phyloP scores from a whole-genome alignment of 2,329 filamentous ascomycete genomes.

The Fusarium sambucinum region DNA sequence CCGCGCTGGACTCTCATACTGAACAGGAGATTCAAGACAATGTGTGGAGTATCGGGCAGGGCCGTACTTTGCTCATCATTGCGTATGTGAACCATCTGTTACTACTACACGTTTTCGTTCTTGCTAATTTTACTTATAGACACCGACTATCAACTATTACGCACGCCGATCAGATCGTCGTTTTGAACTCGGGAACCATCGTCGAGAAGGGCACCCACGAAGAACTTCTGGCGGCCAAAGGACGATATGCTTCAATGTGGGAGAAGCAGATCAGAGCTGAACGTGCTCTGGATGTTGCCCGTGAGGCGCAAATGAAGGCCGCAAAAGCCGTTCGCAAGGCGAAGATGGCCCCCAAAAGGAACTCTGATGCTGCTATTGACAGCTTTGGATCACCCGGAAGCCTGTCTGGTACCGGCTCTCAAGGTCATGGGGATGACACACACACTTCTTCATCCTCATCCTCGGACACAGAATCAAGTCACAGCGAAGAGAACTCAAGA shows the following conservation, averaged over 20 bases:
- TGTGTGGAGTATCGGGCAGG: slow-evolving; percentile 82
- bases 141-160: slow-evolving; percentile 89
- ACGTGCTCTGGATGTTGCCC: slow-evolving; percentile 62
- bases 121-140: slow-evolving; percentile 53
- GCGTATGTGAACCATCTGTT: slow-evolving; percentile 68
- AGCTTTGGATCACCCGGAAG: slow-evolving; percentile 61
- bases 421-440: slow-evolving; percentile 52
- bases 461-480: slow-evolving; percentile 57
- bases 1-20: slow-evolving; percentile 89
- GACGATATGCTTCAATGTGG: slow-evolving; percentile 88
- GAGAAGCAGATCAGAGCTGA: slow-evolving; percentile 86
- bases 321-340: slow-evolving; percentile 60
- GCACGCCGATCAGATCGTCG: slow-evolving; percentile 85
- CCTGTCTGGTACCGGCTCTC: slow-evolving; percentile 54
- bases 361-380: slow-evolving; percentile 58
- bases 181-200: slow-evolving; percentile 81
- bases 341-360: slow-evolving; percentile 59
- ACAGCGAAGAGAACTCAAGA: slow-evolving; percentile 47
- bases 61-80: slow-evolving; percentile 94
- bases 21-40: slow-evolving; percentile 94
- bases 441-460: slow-evolving; percentile 52
- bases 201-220: slow-evolving; percentile 83
- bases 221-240: slow-evolving; percentile 76
- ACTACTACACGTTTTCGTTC: not conserved
- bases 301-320: slow-evolving; percentile 54